Evolutionary conservation across 257 asterid genomes (phyloP), one percentile per base, ranked within the genome.

Genomic region (Mitragyna speciosa): DNA sequence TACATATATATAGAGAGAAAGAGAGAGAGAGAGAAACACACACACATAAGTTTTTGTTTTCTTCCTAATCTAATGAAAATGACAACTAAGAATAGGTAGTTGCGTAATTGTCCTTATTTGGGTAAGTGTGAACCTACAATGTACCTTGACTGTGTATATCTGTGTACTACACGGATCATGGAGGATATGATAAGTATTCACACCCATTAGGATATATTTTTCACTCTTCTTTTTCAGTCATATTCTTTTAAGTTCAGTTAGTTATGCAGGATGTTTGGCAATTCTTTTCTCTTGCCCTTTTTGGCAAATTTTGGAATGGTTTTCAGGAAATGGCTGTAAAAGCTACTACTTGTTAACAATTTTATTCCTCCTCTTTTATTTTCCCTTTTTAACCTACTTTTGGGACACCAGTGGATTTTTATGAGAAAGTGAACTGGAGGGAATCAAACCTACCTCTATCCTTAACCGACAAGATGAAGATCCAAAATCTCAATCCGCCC

Each of bases 31-130:
- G n/a, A n/a, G n/a, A n/a, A n/a, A n/a, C n/a, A n/a, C n/a, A n/a
- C n/a, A n/a, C n/a, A n/a, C n/a, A n/a, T n/a, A 67, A 22, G 54
- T 41, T 41, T 70, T 22, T 69, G 16, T 47, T 70, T 70, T 70
- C 74, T 70, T 70, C 64, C 56, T 70, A 41, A 43, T 48, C 54
- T 20, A 70, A 70, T 70, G 74, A 70, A 70, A 43, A 43, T 24
- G 74, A 70, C 74, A 70, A 70, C 56, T 24, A 56, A 70, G 16
- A 24, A 70, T 43, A 45, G 20, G 31, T 70, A 22, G 54, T 12
- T 20, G 5, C 22, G 12, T 58, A 58, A 58, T 58, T 22, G 65
- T 58, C 65, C 28, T 6, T 58, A 58, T 6, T 58, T 20, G 20
- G 10, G 41, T 65, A 28, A 65, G 15, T 66, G 45, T 31, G 43